Conservation (phyloP, 75 land plant genomes). For the Adiantum capillusveneris region DNA sequence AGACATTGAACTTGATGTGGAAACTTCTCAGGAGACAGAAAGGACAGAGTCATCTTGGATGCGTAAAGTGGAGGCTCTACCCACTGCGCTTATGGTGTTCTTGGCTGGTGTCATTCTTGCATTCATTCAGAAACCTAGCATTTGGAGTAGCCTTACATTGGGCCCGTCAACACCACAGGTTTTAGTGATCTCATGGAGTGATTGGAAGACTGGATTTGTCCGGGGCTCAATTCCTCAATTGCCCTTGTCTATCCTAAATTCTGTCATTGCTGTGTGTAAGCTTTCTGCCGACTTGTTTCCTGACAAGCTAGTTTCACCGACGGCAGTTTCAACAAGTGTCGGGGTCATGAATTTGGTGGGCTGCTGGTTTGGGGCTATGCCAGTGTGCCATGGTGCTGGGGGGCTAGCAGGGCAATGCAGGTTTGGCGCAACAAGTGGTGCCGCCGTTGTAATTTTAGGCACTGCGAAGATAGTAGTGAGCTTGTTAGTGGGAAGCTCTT, state of each 20-base stretch:
- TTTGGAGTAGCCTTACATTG: constrained; percentile 32
- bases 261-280: constrained; percentile 85
- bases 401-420: constrained; percentile 89
- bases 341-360: constrained; percentile 80
- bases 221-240: constrained; percentile 74
- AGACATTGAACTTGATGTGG: too few relatives aligned
- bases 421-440: constrained; percentile 69
- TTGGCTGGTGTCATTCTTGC: constrained; percentile 55
- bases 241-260: constrained; percentile 72
- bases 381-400: constrained; percentile 88
- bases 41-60: not conserved
- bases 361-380: constrained; percentile 91
- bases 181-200: constrained; percentile 44
- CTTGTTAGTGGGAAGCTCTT: constrained; percentile 63
- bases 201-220: constrained; percentile 78
- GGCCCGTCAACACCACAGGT: constrained; percentile 58
- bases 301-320: constrained; percentile 41
- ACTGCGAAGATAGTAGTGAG: constrained; percentile 56
- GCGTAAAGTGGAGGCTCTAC: constrained; percentile 23
- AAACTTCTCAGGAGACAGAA: too few relatives aligned
- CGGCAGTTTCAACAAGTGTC: constrained; percentile 62
- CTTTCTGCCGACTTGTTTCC: constrained; percentile 76
- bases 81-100: constrained; percentile 71
- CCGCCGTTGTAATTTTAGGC: constrained; percentile 65
- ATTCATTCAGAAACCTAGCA: constrained; percentile 53